Percentiles rank a stretch among this genome's conserved stretches.
Evolutionary conservation across 306 rosid genomes (phyloP).

Genomic region (Cucurbita pepo): DNA sequence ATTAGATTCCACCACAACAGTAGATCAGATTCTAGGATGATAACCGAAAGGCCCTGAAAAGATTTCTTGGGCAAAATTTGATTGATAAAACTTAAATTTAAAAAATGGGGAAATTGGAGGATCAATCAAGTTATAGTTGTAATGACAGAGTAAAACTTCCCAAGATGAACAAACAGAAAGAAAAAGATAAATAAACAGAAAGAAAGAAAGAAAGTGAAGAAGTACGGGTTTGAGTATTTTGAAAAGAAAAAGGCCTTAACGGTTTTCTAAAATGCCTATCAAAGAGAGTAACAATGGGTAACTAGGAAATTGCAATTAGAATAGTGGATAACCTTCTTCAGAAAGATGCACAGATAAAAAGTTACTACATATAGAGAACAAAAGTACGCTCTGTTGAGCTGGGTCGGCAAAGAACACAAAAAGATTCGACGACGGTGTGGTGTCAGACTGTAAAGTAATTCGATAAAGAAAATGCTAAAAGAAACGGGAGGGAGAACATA

Average conservation of each 20-base stretch:
- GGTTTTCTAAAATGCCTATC: neutral
- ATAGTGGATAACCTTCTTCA: neutral
- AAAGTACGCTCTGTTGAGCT: neutral
- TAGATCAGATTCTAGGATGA: neutral
- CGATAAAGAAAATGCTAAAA: neutral
- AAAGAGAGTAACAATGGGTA: neutral
- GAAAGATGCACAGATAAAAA: slow-evolving; percentile 1
- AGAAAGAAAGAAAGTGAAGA: neutral
- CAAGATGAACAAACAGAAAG: neutral
- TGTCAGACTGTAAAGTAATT: neutral
- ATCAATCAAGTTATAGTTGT: neutral
- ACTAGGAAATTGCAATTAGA: neutral
- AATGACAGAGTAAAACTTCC: neutral
- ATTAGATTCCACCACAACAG: neutral
- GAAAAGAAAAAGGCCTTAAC: neutral
- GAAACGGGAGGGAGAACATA: neutral
- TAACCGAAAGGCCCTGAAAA: neutral
- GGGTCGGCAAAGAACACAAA: neutral
- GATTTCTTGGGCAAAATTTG: neutral
- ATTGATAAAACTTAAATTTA: neutral
- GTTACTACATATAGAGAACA: neutral
- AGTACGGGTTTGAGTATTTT: neutral
- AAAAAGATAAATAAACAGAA: neutral
- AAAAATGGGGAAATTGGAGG: neutral
- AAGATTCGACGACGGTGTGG: slow-evolving; percentile 4